Percentiles rank a stretch among this genome's conserved stretches.
phyloP scores from a whole-genome alignment of 176 grass and related monocot genomes.

The Pontederia crassipes region DNA sequence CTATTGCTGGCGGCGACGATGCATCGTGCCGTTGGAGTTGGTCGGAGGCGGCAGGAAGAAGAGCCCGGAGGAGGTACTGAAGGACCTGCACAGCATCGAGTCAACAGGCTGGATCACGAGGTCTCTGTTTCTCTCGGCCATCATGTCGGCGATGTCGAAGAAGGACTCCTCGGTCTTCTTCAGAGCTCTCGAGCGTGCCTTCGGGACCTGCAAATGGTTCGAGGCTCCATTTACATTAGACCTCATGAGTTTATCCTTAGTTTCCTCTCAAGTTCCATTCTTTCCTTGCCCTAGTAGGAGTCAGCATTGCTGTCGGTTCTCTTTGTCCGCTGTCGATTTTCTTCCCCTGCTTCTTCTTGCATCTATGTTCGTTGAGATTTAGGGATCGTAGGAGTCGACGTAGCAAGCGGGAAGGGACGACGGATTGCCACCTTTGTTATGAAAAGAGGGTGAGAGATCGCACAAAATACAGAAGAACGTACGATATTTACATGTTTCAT shows the following conservation, averaged over 20 bases:
- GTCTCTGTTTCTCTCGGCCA: constrained; percentile 56
- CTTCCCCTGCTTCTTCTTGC: background rate
- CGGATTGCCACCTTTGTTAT: constrained; percentile 12
- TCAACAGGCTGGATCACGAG: constrained; percentile 11
- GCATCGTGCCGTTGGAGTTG: too few relatives aligned
- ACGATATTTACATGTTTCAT: too few relatives aligned
- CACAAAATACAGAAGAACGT: too few relatives aligned
- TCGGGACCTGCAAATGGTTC: constrained; percentile 55
- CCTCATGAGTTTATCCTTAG: constrained; percentile 22
- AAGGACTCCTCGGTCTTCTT: constrained; percentile 63
- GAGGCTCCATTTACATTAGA: background rate
- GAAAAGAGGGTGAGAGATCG: too few relatives aligned
- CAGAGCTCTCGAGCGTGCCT: constrained; percentile 57
- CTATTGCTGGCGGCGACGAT: too few relatives aligned
- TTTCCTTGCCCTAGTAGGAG: background rate
- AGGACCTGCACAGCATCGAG: too few relatives aligned
- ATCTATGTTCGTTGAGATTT: background rate
- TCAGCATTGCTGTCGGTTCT: too few relatives aligned
- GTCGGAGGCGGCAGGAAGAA: too few relatives aligned
- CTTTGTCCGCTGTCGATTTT: too few relatives aligned
- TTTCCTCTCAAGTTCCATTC: background rate
- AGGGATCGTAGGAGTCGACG: background rate
- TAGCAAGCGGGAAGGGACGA: background rate
- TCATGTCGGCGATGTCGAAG: constrained; percentile 69
- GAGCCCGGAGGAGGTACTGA: too few relatives aligned